Evolutionary conservation across 1,139 yeast genomes (phyloP), one percentile per base, ranked within the genome.

Genomic region (Blastobotrys raffinosifermentans): DNA sequence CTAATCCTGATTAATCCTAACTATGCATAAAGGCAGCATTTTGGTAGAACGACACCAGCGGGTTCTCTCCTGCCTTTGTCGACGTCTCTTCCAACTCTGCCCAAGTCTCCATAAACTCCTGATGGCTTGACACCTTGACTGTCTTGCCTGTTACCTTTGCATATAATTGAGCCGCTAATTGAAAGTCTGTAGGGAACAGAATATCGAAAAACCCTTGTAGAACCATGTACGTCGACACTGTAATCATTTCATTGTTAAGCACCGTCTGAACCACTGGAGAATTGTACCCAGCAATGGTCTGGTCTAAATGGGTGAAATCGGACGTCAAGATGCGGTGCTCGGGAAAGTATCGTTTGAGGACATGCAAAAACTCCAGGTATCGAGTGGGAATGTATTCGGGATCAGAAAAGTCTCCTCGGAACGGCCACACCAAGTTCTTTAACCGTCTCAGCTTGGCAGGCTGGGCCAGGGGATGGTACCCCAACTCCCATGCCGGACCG

Each of bases 231-330:
- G 91, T 77, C 23, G 78, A 68, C 0, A 78, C 73, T 33, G 84
- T 82, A 2, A 83, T 72, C 78, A 80, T 81, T 41, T 69, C 68
- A 42, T 77, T 76, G 43, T 77, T 71, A 40, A 82, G 63, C 48
- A 84, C 75, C 0, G 94, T 85, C 53, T 85, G 95, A 0, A 85
- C 94, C 1, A 84, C 91, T 0, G 95, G 96, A 0, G 85, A 71
- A 50, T 76, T 77, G 53, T 77, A 80, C 0, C 91, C 94, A 1
- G 67, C 60, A 9, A 78, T 70, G 1, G 81, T 59, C 25, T 76
- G 77, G 5, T 83, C 78, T 34, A 85, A 64, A 44, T 68, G 63
- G 40, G 81, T 71, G 63, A 85, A 85, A 57, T 86, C 95, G 0
- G 94, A 76, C 4, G 85, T 69, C 13, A 85, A 54, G 17, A 85